Evolutionary conservation across 148 eudicot genomes (phyloP), one percentile per base, ranked within the genome.

Genomic region (Chenopodium berlandieri): DNA sequence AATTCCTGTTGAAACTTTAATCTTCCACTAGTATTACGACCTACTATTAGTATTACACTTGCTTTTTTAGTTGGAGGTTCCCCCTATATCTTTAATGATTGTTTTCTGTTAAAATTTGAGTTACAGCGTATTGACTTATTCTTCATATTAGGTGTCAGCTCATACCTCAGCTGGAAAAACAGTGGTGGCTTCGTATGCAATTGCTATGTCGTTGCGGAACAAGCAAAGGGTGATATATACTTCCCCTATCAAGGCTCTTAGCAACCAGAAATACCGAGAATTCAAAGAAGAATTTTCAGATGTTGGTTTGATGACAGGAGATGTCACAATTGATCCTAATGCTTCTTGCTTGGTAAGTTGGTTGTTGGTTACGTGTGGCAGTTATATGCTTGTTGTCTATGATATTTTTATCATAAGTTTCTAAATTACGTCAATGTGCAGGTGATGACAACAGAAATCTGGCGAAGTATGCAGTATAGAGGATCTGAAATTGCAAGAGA

Each of bases 131-230:
- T 14, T 66, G 20, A 73, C 44, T 34, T 44, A 17, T 16, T 34
- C 62, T 48, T 78, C n/a, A 30, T 83, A 64, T 47, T 83, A 96
- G 99, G 99, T 96, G 77, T 94, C 99, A 73, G 99, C 99, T 47
- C 99, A 96, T 85, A 96, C 99, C 44, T 96, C 99, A 77, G 99
- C 99, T 52, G 99, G 99, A 75, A 96, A 96, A 89, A 96, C 99
- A 78, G 99, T 96, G 62, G 98, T 96, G 70, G 99, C 98, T 25
- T 83, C 89, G 50, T 96, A 96, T 88, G 98, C 95, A 16, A 94
- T 96, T 87, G 99, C 99, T 22, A 91, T 96, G 97, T 94, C 99
- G 16, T 83, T 96, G 88, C 84, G 85, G 76, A 94, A 96, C 80
- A 91, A 94, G 85, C 99, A 96, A 86, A 85, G 99, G 65, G 99